Conservation (phyloP, 306 rosid species). For the Lupinus albus region DNA sequence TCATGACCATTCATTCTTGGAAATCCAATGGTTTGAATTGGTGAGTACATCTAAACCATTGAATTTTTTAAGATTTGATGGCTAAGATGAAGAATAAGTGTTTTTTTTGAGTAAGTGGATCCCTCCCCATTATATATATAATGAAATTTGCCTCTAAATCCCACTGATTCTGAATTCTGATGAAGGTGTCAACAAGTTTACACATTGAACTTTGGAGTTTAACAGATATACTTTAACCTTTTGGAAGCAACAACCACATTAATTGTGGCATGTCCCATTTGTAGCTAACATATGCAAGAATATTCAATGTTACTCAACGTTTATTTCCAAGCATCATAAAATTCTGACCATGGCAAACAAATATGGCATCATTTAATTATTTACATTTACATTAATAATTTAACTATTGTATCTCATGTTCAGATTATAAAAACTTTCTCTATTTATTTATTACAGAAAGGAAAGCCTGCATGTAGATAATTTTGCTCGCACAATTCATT, state of each 20-base stretch:
- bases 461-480: neutral
- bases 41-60: no score
- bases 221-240: neutral
- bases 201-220: neutral
- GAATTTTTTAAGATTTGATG: no score
- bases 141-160: neutral
- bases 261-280: constrained; percentile 33
- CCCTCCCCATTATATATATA: no score
- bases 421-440: no score
- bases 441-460: neutral
- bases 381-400: neutral
- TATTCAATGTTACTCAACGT: constrained; percentile 21
- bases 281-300: constrained; percentile 9
- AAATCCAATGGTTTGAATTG: no score
- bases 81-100: no score
- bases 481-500: neutral
- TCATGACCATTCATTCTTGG: no score
- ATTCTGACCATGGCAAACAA: constrained; percentile 1
- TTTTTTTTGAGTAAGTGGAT: no score
- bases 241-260: constrained; percentile 12
- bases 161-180: constrained; percentile 18
- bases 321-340: neutral
- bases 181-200: constrained; percentile 6
- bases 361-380: neutral
- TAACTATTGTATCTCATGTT: no score